phyloP scores from a whole-genome alignment of 2,329 filamentous ascomycete species.

The Trichoderma aggressivum region DNA sequence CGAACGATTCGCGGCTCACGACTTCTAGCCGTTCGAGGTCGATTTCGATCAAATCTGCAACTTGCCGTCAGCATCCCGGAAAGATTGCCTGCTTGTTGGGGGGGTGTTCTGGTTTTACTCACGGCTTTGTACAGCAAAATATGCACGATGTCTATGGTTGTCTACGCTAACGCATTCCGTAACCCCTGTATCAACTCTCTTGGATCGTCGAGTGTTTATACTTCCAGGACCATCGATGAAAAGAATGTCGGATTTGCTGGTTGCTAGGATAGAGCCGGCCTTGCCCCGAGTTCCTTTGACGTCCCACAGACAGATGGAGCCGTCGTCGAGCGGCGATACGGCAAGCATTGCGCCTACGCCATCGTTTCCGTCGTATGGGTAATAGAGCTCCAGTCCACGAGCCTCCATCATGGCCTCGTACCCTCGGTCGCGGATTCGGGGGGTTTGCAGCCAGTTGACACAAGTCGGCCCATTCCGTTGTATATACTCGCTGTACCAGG shows the following conservation, averaged over 20 bases:
- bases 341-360: slow-evolving; percentile 49
- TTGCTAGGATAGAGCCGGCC: slow-evolving; percentile 62
- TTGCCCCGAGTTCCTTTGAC: slow-evolving; percentile 53
- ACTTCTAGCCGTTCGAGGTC: slow-evolving; percentile 72
- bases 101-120: slow-evolving; percentile 30
- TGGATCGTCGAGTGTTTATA: slow-evolving; percentile 48
- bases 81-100: background rate
- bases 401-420: slow-evolving; percentile 57
- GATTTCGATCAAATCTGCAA: slow-evolving; percentile 66
- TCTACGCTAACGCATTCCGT: slow-evolving; percentile 83
- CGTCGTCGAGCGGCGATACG: slow-evolving; percentile 78
- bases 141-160: slow-evolving; percentile 62
- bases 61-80: background rate
- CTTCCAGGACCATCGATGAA: slow-evolving; percentile 51
- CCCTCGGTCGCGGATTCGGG: slow-evolving; percentile 42
- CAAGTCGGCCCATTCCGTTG: slow-evolving; percentile 73
- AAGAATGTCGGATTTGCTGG: slow-evolving; percentile 65
- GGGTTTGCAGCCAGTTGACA: slow-evolving; percentile 72
- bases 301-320: slow-evolving; percentile 86
- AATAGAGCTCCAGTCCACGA: slow-evolving; percentile 68
- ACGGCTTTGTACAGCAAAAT: slow-evolving; percentile 75
- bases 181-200: slow-evolving; percentile 67
- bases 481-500: slow-evolving; percentile 89
- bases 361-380: slow-evolving; percentile 49
- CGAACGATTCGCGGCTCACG: slow-evolving; percentile 67